Evolutionary conservation across 2,329 filamentous ascomycete genomes (phyloP).

Genomic region (Rhytidhysteron rufulum): DNA sequence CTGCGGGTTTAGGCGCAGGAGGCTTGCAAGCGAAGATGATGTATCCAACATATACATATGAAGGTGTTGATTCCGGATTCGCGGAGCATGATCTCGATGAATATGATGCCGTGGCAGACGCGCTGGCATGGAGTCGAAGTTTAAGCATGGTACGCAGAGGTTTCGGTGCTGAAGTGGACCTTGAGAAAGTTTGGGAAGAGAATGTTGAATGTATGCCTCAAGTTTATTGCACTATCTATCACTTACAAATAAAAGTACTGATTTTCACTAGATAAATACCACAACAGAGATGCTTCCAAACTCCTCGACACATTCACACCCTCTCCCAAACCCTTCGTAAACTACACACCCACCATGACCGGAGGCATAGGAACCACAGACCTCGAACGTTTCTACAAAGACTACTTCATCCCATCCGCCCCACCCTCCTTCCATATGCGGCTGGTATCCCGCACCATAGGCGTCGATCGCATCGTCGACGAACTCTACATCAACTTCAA

Average conservation of each 20-base stretch:
- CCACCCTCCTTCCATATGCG: conserved; percentile 50
- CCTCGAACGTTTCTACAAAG: conserved; percentile 50
- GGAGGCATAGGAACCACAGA: conserved; percentile 43
- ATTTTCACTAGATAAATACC: too few species aligned
- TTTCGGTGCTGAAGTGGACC: conserved; percentile 49
- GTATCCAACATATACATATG: conserved; percentile 52
- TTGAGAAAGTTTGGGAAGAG: conserved; percentile 45
- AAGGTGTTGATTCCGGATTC: conserved; percentile 59
- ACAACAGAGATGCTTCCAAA: conserved; percentile 32
- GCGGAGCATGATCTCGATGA: conserved; percentile 67
- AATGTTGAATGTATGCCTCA: conserved; percentile 32
- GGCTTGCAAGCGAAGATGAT: conserved; percentile 40
- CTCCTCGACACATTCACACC: conserved; percentile 36
- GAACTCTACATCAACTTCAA: conserved; percentile 56
- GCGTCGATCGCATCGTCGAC: conserved; percentile 58
- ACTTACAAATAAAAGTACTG: neutral
- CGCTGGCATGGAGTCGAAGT: conserved; percentile 67
- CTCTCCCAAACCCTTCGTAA: conserved; percentile 34
- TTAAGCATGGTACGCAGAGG: conserved; percentile 57
- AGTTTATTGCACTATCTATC: neutral
- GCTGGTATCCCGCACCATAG: conserved; percentile 56
- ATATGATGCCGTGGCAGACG: conserved; percentile 60
- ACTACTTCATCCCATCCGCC: conserved; percentile 49
- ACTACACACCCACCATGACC: conserved; percentile 44
- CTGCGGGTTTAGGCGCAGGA: conserved; percentile 49